These are phyloP conservation scores for Pythium biforme DNA, from an alignment of 352 stramenopile genomes.

Conservation along the genomic window DNA sequence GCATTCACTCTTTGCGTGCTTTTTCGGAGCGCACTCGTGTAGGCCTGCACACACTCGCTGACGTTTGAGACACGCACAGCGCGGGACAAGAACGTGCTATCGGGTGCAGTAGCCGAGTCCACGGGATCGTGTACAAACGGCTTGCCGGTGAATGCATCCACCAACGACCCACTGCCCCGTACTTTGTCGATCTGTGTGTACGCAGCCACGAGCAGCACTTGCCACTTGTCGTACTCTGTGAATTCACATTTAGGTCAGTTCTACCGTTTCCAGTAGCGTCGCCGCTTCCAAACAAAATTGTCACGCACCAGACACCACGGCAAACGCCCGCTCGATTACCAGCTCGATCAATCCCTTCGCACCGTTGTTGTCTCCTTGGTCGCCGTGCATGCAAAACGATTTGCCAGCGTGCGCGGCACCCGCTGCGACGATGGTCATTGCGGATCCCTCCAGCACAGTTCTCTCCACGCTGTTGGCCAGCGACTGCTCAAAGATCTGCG, in stretches of 20 bases:
- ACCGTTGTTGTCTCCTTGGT: conserved; percentile 16
- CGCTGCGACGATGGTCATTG: conserved; percentile 45
- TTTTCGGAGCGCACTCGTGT: conserved; percentile 27
- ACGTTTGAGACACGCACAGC: conserved; percentile 31
- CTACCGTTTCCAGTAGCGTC: too few relatives aligned
- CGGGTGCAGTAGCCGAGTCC: background rate
- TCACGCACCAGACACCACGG: conserved; percentile 1
- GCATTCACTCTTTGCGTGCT: background rate
- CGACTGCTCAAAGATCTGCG: conserved; percentile 45
- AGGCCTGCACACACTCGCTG: conserved; percentile 36
- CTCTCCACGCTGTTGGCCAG: conserved; percentile 30
- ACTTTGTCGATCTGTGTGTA: conserved; percentile 9
- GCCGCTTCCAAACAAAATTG: background rate
- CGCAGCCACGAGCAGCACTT: conserved; percentile 9
- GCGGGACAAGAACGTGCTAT: conserved; percentile 26
- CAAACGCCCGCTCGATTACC: conserved; percentile 22
- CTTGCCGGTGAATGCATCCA: conserved; percentile 15
- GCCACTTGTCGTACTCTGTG: conserved; percentile 17
- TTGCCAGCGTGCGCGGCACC: conserved; percentile 50
- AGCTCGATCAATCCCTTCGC: conserved; percentile 22
- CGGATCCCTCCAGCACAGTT: conserved; percentile 29
- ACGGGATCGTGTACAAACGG: background rate
- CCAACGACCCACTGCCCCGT: background rate
- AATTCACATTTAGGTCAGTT: background rate
- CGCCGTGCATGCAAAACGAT: conserved; percentile 59